A percentile compares a stretch with the other conserved stretches of the same genome.
These are phyloP conservation scores for Coelastrella sp. DNA, from an alignment of 139 green algal genomes.

Conservation along the genomic window DNA sequence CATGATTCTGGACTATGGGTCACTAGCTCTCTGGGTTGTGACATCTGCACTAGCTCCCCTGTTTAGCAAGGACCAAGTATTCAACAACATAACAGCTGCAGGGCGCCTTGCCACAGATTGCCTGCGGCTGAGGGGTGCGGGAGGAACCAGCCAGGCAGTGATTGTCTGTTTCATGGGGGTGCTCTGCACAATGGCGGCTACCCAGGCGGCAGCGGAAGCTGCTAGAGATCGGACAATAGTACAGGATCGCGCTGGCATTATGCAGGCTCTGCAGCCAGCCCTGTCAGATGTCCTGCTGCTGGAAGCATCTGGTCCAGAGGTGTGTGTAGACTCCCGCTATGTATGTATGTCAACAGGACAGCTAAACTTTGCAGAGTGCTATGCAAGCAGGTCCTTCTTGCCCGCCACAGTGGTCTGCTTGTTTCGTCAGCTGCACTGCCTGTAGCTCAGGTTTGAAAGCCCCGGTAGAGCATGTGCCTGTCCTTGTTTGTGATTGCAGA, in stretches of 20 bases:
- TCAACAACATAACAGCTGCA: background rate
- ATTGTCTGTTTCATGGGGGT: background rate
- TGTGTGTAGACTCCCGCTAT: background rate
- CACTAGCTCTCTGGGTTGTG: background rate
- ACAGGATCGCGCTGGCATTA: background rate
- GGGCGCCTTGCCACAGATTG: background rate
- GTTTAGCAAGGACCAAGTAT: background rate
- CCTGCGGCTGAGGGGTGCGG: background rate
- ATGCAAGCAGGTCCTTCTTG: too few relatives aligned
- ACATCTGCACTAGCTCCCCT: background rate
- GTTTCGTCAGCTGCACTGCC: too few relatives aligned
- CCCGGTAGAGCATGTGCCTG: too few relatives aligned
- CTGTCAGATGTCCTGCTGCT: background rate
- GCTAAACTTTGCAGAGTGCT: too few relatives aligned
- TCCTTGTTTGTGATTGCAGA: background rate
- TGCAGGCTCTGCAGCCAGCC: slow-evolving; percentile 1
- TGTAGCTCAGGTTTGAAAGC: too few relatives aligned
- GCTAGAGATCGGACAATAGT: background rate
- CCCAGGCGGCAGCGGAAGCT: background rate
- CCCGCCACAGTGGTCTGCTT: too few relatives aligned
- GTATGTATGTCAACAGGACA: too few relatives aligned
- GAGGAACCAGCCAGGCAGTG: background rate
- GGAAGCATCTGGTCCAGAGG: background rate
- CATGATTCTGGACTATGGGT: slow-evolving; percentile 14
- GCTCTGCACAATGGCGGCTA: background rate